A percentile compares a stretch with the other conserved stretches of the same genome.
Conservation (phyloP, 192 early-diverging fungal species). For the Coemansia guatemalensis region DNA sequence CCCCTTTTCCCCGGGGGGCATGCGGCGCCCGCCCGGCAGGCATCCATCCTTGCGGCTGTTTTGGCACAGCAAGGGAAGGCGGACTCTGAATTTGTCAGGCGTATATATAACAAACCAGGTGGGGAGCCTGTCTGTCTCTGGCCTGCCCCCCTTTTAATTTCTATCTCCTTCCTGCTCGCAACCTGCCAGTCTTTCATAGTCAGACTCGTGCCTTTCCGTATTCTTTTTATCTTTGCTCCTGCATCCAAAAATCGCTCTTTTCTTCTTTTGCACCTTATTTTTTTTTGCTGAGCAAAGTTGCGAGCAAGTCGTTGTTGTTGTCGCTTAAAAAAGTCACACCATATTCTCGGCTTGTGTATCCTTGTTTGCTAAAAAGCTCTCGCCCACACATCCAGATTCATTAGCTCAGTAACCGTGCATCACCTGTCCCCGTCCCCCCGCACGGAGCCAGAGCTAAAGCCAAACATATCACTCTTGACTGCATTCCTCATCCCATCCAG, state of each 20-base stretch:
- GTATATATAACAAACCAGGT: constrained; percentile 17
- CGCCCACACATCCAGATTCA: background rate
- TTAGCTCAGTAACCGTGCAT: background rate
- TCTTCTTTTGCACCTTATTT: background rate
- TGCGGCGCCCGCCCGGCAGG: constrained; percentile 5
- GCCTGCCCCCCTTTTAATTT: constrained; percentile 14
- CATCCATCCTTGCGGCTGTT: background rate
- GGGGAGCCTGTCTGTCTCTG: background rate
- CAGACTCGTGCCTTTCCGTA: background rate
- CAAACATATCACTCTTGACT: background rate
- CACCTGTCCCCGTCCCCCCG: background rate
- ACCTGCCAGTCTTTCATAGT: background rate
- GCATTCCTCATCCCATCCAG: background rate
- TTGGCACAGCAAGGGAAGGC: constrained; percentile 9
- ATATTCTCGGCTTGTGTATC: background rate
- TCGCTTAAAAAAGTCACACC: background rate
- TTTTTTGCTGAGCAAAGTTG: background rate
- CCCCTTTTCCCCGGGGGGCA: constrained; percentile 14
- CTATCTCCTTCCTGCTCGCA: constrained; percentile 15
- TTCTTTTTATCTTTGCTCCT: constrained; percentile 4
- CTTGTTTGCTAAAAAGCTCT: background rate
- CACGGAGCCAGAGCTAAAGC: background rate
- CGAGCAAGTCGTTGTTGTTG: background rate
- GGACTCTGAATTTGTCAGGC: constrained; percentile 17
- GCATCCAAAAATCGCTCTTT: background rate